Conservation (phyloP, 1,139 yeast species). For the Arxiozyma telluris region DNA sequence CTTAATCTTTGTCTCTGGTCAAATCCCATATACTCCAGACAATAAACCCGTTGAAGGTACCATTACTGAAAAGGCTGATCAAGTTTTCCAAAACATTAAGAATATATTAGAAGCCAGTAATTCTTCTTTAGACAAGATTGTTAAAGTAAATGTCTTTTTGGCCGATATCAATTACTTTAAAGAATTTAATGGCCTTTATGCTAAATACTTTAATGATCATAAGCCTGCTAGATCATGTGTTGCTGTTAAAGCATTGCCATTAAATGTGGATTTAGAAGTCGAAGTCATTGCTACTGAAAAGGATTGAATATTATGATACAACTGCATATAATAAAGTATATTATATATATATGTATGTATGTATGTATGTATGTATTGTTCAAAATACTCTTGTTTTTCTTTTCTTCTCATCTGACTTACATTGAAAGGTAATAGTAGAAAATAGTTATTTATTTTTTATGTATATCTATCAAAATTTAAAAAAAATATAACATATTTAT, state of each 20-base stretch:
- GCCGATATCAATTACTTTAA: constrained; percentile 80
- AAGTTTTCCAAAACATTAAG: constrained; percentile 66
- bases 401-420: neutral
- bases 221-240: constrained; percentile 96
- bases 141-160: constrained; percentile 79
- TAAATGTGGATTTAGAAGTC: constrained; percentile 62
- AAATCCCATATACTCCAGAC: constrained; percentile 81
- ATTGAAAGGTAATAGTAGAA: neutral
- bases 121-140: constrained; percentile 71
- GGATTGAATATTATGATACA: constrained; percentile 6
- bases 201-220: constrained; percentile 68
- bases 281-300: constrained; percentile 73
- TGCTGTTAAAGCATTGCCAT: constrained; percentile 80
- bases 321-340: neutral
- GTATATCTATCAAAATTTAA: neutral
- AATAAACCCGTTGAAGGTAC: constrained; percentile 70
- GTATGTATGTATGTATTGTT: no score
- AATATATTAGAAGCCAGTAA: constrained; percentile 61
- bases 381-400: no score
- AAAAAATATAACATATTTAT: neutral
- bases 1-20: constrained; percentile 88
- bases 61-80: constrained; percentile 77
- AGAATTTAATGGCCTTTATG: constrained; percentile 75
- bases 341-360: neutral
- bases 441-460: no score